Conservation (phyloP, 2,329 filamentous ascomycete genomes). For the Cytospora piceae region DNA sequence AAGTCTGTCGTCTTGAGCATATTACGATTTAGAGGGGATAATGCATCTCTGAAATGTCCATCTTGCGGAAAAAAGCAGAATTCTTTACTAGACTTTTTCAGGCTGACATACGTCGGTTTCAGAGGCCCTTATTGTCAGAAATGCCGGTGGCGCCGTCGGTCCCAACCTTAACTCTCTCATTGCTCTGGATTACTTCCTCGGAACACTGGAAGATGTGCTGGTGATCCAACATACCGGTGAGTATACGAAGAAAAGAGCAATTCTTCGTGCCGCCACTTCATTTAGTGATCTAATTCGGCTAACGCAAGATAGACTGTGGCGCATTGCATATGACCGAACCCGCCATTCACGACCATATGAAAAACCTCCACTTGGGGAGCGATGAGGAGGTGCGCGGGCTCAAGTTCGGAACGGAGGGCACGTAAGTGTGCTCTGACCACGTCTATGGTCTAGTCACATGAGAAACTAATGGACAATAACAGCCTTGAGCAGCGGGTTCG, state of each 20-base stretch:
- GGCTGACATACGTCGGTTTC: neutral
- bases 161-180: slow-evolving; percentile 1
- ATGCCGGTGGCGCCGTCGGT: slow-evolving; percentile 6
- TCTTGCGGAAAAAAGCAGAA: too few species aligned
- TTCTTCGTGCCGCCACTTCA: neutral
- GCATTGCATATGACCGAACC: slow-evolving; percentile 6
- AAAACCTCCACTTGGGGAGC: slow-evolving; percentile 3
- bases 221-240: slow-evolving; percentile 8
- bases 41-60: too few species aligned
- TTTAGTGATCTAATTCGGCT: neutral
- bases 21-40: too few species aligned
- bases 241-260: neutral
- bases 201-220: slow-evolving; percentile 3
- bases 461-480: neutral
- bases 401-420: neutral
- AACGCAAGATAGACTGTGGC: slow-evolving; percentile 8
- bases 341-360: slow-evolving; percentile 9
- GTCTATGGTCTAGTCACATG: too few species aligned
- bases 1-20: neutral
- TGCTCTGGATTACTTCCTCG: slow-evolving; percentile 10
- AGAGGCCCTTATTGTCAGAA: slow-evolving; percentile 10
- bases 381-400: slow-evolving; percentile 12
- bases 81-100: too few species aligned
- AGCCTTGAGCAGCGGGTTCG: slow-evolving; percentile 13
- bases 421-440: neutral